Percentiles rank a stretch among this genome's conserved stretches.
phyloP scores from a whole-genome alignment of 2,329 filamentous ascomycete species.

The Penicillium italicum region DNA sequence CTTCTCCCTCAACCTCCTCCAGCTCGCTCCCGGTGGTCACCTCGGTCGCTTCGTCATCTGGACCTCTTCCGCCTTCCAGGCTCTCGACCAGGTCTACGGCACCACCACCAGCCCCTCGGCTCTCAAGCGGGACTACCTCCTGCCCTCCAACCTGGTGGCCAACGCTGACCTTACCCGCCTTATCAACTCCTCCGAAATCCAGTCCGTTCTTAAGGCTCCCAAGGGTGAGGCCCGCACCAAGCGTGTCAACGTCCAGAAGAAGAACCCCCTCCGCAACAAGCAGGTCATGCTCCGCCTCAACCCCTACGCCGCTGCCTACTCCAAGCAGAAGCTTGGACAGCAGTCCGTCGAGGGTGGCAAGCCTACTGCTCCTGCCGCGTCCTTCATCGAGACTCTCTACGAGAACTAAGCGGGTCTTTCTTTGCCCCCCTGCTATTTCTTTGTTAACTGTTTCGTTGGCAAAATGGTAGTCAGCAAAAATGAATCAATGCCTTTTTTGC shows the following conservation, averaged over 20 bases:
- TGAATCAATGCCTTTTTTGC: constrained; percentile 31
- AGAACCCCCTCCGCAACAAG: constrained; percentile 99
- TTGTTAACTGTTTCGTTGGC: constrained; percentile 20
- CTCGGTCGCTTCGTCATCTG: constrained; percentile 98
- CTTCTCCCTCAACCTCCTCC: constrained; percentile 94
- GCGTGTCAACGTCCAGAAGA: constrained; percentile 92
- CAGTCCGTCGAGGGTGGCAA: constrained; percentile 62
- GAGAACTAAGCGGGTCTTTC: constrained; percentile 46
- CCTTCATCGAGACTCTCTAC: constrained; percentile 52
- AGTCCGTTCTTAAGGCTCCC: constrained; percentile 88
- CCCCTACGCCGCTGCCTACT: constrained; percentile 90
- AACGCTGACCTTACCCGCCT: constrained; percentile 95
- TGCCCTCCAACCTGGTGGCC: constrained; percentile 85
- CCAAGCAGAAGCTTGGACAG: constrained; percentile 78
- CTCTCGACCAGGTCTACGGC: constrained; percentile 95
- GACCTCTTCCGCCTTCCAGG: constrained; percentile 95
- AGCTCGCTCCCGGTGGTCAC: constrained; percentile 98
- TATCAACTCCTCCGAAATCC: constrained; percentile 99
- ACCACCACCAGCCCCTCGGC: constrained; percentile 82
- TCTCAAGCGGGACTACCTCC: constrained; percentile 98
- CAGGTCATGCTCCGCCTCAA: constrained; percentile 98
- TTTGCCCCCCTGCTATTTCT: constrained; percentile 18
- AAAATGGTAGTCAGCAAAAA: constrained; percentile 30
- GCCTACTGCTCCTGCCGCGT: constrained; percentile 53
- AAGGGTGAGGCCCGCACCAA: constrained; percentile 89